phyloP scores from a whole-genome alignment of 345 rosid genomes.

The Hypericum perforatum region DNA sequence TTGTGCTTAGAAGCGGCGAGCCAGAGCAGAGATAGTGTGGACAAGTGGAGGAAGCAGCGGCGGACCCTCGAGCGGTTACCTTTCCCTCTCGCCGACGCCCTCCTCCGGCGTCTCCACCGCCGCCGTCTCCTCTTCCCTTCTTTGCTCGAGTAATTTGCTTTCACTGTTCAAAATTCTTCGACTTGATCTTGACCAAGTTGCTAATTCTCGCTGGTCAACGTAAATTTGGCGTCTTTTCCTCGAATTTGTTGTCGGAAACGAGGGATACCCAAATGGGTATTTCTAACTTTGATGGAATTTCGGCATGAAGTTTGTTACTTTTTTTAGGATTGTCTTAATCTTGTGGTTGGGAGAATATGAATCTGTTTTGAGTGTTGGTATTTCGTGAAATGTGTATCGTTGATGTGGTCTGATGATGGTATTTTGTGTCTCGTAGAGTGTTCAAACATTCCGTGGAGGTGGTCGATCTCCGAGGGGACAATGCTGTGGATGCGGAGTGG shows the following conservation, averaged over 20 bases:
- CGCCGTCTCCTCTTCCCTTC: slow-evolving; percentile 83
- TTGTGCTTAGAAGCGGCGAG: slow-evolving; percentile 71
- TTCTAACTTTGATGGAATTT: too few relatives aligned
- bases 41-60: slow-evolving; percentile 67
- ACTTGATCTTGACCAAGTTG: neutral
- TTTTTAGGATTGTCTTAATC: too few relatives aligned
- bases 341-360: too few relatives aligned
- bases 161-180: neutral
- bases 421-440: slow-evolving; percentile 31
- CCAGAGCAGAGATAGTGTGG: slow-evolving; percentile 48
- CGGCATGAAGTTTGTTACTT: too few relatives aligned
- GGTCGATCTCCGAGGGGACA: slow-evolving; percentile 57
- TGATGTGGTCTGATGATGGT: neutral
- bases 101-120: slow-evolving; percentile 49
- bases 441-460: slow-evolving; percentile 67
- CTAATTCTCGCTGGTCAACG: too few relatives aligned
- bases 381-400: too few relatives aligned
- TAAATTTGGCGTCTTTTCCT: too few relatives aligned
- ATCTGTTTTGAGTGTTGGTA: too few relatives aligned
- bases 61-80: slow-evolving; percentile 67
- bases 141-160: slow-evolving; percentile 55
- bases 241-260: too few relatives aligned
- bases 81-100: slow-evolving; percentile 63
- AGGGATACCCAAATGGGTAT: too few relatives aligned
- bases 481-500: slow-evolving; percentile 80